These are phyloP conservation scores for Cladophialophora carrionii DNA, from an alignment of 2,329 filamentous ascomycete species.

Conservation along the genomic window DNA sequence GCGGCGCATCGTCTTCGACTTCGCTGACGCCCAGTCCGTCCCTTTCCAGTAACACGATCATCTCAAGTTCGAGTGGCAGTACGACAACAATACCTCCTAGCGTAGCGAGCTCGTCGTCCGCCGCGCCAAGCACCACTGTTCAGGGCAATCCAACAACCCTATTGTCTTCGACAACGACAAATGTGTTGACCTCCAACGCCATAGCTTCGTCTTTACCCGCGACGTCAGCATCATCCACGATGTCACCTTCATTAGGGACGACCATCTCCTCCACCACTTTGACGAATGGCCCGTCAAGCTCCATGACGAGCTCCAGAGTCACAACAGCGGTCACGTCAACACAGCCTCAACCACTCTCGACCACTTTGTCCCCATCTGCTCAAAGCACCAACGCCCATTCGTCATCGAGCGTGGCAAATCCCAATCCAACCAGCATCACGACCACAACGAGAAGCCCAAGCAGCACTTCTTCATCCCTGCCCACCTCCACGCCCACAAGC, in stretches of 20 bases:
- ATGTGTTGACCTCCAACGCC: background rate
- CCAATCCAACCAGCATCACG: background rate
- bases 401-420: background rate
- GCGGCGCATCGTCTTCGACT: background rate
- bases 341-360: background rate
- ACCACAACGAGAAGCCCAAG: slow-evolving; percentile 6
- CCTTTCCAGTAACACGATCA: background rate
- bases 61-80: background rate
- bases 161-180: background rate
- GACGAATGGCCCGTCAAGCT: background rate
- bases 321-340: background rate
- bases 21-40: background rate
- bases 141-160: background rate
- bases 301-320: background rate
- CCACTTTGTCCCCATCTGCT: background rate
- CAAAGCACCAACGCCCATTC: background rate
- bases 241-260: background rate
- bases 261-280: background rate
- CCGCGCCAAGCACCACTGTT: background rate
- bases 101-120: background rate
- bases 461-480: slow-evolving; percentile 7
- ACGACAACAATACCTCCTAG: background rate
- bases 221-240: background rate
- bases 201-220: background rate
- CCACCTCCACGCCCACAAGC: background rate